Evolutionary conservation across 2,329 filamentous ascomycete species (phyloP), one percentile per base, ranked within the genome.

Genomic region (Diaporthe batatas): DNA sequence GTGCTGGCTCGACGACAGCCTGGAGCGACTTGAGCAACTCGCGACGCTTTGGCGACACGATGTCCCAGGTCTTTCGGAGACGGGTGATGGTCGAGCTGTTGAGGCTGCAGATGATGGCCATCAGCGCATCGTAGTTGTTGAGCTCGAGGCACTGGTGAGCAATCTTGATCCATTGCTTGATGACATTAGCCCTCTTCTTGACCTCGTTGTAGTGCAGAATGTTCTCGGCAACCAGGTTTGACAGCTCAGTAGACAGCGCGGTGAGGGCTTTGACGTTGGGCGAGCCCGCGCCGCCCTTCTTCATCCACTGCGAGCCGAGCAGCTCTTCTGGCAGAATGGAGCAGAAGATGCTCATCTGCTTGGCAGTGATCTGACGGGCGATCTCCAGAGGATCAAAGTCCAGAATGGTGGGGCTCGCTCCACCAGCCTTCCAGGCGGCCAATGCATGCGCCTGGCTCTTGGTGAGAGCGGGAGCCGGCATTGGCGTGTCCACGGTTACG

Each of bases 111-210:
- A 98, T 94, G 77, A 99, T 98, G 10, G 96, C 95, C 95, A 98
- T 98, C 14, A 99, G 85, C 0, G 94, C 94, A 79, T 99, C 96
- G 78, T 98, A 99, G 84, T 99, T 99, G 84, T 96, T 93, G 34
- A 98, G 88, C 79, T 96, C 94, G 6, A 97, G 86, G 76, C 94
- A 97, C 78, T 93, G 94, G 77, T 93, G 89, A 0, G 94, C 94
- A 77, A 98, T 91, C 86, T 98, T 99, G 81, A 98, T 94, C 96
- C 96, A 99, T 78, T 98, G 95, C 85, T 99, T 98, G 84, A 99
- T 96, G 68, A 95, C 90, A 1, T 89, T 85, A 0, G 96, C 96
- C 34, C 96, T 91, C 85, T 96, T 97, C 89, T 98, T 98, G 34
- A 93, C 91, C 80, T 98, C 96, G n/a, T 93, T 89, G 72, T 94